A percentile compares a stretch with the other conserved stretches of the same genome.
phyloP scores from a whole-genome alignment of 768 basidiomycete genomes.

The Butyriboletus loyo region DNA sequence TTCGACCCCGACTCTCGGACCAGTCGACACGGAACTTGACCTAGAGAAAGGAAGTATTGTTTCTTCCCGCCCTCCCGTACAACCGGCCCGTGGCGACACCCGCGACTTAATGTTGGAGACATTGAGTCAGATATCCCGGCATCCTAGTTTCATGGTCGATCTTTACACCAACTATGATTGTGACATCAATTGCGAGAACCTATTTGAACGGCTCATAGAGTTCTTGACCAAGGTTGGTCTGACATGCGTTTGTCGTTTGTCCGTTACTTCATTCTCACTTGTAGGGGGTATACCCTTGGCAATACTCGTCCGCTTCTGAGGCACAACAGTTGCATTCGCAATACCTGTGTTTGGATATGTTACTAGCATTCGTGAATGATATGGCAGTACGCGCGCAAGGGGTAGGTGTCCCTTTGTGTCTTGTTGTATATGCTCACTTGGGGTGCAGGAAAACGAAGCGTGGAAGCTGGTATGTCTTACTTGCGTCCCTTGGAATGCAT shows the following conservation, averaged over 20 bases:
- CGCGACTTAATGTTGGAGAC: slow-evolving; percentile 90
- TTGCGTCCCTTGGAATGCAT: background rate
- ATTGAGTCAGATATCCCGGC: slow-evolving; percentile 72
- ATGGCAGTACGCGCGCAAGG: slow-evolving; percentile 70
- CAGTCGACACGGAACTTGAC: slow-evolving; percentile 39
- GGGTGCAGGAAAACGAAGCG: slow-evolving; percentile 38
- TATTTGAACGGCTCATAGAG: slow-evolving; percentile 85
- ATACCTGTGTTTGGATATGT: slow-evolving; percentile 81
- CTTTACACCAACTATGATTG: slow-evolving; percentile 97
- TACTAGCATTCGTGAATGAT: slow-evolving; percentile 82
- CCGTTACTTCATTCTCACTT: slow-evolving; percentile 2
- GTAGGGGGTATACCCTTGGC: slow-evolving; percentile 78
- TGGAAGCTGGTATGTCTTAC: slow-evolving; percentile 62
- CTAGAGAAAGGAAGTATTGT: slow-evolving; percentile 47
- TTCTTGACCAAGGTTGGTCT: slow-evolving; percentile 78
- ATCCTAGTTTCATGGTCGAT: slow-evolving; percentile 93
- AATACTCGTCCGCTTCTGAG: slow-evolving; percentile 55
- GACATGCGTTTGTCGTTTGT: background rate
- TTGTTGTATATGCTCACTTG: slow-evolving; percentile 10
- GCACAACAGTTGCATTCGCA: slow-evolving; percentile 75
- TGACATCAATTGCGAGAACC: slow-evolving; percentile 93
- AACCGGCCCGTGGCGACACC: slow-evolving; percentile 83
- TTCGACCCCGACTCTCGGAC: slow-evolving; percentile 41
- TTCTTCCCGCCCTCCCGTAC: slow-evolving; percentile 56
- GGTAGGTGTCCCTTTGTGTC: slow-evolving; percentile 32